Evolutionary conservation across 352 stramenopile species (phyloP).

Genomic region (Peronospora farinosa): DNA sequence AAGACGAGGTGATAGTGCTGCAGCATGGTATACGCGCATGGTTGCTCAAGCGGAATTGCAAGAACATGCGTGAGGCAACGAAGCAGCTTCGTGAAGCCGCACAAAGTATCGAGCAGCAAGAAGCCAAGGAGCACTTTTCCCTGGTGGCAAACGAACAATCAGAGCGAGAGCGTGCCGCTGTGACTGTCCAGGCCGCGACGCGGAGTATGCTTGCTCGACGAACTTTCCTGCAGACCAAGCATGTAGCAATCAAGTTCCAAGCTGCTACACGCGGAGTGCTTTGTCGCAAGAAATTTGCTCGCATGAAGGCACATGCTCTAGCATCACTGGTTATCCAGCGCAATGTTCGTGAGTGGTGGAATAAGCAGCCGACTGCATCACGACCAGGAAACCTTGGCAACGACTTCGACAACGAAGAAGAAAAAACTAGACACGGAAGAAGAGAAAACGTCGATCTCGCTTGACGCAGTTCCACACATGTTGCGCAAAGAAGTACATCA

Average conservation of each 20-base stretch:
- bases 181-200: conserved; percentile 82
- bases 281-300: conserved; percentile 81
- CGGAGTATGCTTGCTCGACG: conserved; percentile 76
- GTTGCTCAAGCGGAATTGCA: conserved; percentile 85
- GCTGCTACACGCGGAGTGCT: conserved; percentile 73
- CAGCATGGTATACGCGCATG: conserved; percentile 84
- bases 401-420: conserved; percentile 1
- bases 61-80: conserved; percentile 84
- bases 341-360: conserved; percentile 82
- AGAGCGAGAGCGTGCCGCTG: conserved; percentile 63
- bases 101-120: conserved; percentile 48
- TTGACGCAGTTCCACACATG: conserved; percentile 8
- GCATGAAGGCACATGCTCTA: conserved; percentile 79
- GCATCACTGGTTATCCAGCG: conserved; percentile 81
- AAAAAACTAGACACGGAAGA: conserved; percentile 11
- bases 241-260: conserved; percentile 84
- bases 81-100: conserved; percentile 73
- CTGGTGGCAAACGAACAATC: conserved; percentile 24
- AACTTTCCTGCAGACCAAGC: conserved; percentile 79
- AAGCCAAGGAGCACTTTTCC: conserved; percentile 17
- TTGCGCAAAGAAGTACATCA: neutral
- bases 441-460: conserved; percentile 3
- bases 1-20: conserved; percentile 83
- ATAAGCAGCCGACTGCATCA: conserved; percentile 43
- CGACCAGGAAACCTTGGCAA: conserved; percentile 16